Conservation (phyloP, 1,139 yeast species). For the Suhomyces wounanorum region DNA sequence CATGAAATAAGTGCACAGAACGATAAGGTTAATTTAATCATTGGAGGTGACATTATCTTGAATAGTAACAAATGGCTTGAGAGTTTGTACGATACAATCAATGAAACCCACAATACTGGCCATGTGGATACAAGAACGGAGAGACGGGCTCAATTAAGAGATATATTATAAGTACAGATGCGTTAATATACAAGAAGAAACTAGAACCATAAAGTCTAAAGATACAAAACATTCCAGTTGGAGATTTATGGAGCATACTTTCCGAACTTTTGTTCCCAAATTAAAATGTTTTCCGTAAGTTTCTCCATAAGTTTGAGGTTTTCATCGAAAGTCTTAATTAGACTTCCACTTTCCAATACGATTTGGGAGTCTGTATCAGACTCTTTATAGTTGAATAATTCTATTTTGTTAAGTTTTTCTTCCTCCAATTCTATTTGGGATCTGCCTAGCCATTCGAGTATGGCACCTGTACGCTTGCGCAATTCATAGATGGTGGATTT, state of each 20-base stretch:
- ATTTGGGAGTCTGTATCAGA: conserved; percentile 11
- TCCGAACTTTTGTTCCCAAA: conserved; percentile 80
- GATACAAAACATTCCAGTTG: not conserved
- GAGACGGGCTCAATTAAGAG: conserved; percentile 28
- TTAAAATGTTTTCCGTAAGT: conserved; percentile 64
- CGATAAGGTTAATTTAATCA: conserved; percentile 50
- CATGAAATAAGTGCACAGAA: conserved; percentile 64
- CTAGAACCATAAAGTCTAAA: not conserved
- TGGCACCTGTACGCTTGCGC: conserved; percentile 85
- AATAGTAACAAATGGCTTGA: conserved; percentile 60
- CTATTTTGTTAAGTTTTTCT: conserved; percentile 61
- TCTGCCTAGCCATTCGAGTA: conserved; percentile 84
- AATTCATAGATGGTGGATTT: conserved; percentile 76
- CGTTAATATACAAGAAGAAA: not conserved
- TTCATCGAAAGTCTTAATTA: conserved; percentile 52
- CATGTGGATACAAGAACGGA: conserved; percentile 9
- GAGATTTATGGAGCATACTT: conserved; percentile 44
- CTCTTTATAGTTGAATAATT: conserved; percentile 39
- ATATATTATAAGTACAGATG: conserved; percentile 20
- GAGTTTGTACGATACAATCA: conserved; percentile 29
- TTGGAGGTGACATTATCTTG: conserved; percentile 77
- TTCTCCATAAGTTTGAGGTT: conserved; percentile 67
- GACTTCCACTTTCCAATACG: conserved; percentile 36
- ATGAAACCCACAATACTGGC: conserved; percentile 12
- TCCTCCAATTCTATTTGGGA: conserved; percentile 78